Conservation (phyloP, 768 basidiomycete species). For the Hysterangium stoloniferum region DNA sequence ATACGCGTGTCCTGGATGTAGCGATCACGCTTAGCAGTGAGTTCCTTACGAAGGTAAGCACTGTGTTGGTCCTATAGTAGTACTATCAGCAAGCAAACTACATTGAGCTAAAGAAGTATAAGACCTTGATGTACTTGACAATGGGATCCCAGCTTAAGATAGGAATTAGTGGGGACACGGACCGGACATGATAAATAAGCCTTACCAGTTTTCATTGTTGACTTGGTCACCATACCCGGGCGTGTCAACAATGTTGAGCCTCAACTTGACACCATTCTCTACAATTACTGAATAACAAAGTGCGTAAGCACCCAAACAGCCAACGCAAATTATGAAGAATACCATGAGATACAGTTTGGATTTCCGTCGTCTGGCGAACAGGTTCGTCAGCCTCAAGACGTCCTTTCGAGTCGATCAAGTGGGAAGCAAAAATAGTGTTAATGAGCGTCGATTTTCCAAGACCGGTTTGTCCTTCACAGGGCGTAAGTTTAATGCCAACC, state of each 20-base stretch:
- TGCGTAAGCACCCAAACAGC: constrained; percentile 8
- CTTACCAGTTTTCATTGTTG: constrained; percentile 97
- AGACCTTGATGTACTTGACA: constrained; percentile 88
- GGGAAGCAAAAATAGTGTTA: constrained; percentile 98
- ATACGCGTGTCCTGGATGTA: constrained; percentile 98
- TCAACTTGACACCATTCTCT: constrained; percentile 91
- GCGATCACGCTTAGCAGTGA: constrained; percentile 97
- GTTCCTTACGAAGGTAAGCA: constrained; percentile 96
- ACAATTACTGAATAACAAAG: constrained; percentile 63
- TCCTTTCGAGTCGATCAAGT: constrained; percentile 96
- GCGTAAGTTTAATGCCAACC: background rate
- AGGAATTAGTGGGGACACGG: background rate
- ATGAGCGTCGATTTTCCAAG: constrained; percentile 98
- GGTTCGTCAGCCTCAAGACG: constrained; percentile 82
- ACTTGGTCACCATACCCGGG: constrained; percentile 98
- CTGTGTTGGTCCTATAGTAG: constrained; percentile 84
- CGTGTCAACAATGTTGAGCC: constrained; percentile 97
- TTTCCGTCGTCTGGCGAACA: constrained; percentile 93
- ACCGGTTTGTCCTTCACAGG: constrained; percentile 78
- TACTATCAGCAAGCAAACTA: constrained; percentile 2
- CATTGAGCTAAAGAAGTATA: background rate
- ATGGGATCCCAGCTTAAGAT: constrained; percentile 94
- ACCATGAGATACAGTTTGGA: constrained; percentile 94
- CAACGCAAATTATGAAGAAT: constrained; percentile 27
- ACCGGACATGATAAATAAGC: constrained; percentile 7